Evolutionary conservation across 495 filamentous ascomycete genomes (phyloP), one percentile per base, ranked within the genome.

Genomic region (Penicillium crystallinum): DNA sequence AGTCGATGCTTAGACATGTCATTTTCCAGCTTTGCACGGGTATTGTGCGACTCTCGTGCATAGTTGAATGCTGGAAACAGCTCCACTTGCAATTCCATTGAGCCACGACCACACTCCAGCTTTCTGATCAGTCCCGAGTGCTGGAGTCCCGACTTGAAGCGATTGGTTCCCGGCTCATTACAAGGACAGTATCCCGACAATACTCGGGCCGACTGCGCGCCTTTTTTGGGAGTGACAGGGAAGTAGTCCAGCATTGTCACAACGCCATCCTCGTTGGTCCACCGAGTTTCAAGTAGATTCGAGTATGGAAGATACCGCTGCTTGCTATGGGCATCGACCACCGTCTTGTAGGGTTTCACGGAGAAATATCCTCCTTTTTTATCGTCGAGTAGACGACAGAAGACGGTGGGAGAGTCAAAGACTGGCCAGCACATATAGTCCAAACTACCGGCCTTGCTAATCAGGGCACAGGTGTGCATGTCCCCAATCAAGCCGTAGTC

Each of bases 371-470:
- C 86, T 14, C 86, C 86, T 56, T 85, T 88, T 57, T 85, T 73
- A 50, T 83, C 82, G 65, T 89, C 86, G 2, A 88, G 65, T 9
- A 89, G 70, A 45, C 83, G 77, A 61, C 83, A 85, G 64, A 86
- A 87, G 48, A 86, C 68, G 0, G 80, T 77, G 1, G 83, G 82
- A 1, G 83, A 86, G 64, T 85, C 82, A 49, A 85, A 86, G 46
- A 84, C 81, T 6, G 83, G 83, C 84, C 86, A 89, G 62, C 86
- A 89, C 83, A 89, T 86, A 57, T 80, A 88, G 65, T 88, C 85
- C 56, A 88, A 61, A 56, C 82, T 84, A 12, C 86, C 85, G 53
- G 83, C 81, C 60, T 86, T 83, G 62, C 82, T 83, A 29, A 87
- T 77, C 23, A 89, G 70, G 19, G 86, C 85, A 68, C 82, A 86